Evolutionary conservation across 345 rosid genomes (phyloP), one percentile per base, ranked within the genome.

Genomic region (Syzygium grande): DNA sequence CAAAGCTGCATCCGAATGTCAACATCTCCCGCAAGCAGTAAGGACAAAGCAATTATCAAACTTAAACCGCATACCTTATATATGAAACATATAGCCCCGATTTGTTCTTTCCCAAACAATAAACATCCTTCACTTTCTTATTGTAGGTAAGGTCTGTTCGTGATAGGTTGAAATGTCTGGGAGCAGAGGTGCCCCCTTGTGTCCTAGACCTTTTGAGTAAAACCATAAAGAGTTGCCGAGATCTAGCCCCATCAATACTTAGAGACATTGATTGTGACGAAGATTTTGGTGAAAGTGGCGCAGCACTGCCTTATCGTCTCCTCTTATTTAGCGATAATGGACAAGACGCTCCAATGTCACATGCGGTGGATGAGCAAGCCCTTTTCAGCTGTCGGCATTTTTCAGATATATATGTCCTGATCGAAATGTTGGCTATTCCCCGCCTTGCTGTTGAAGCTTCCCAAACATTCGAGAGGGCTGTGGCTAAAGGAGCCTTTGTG

Each of bases 1-100:
- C 90, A 98, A 95, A 90, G 95, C 98, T 90, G 99, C 99, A 87
- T 95, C 95, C 43, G 97, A 94, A 89, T 94, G 99, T 92, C 96
- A 95, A 89, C 95, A 94, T 89, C 95, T 98, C 90, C 96, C 97
- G 85, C 94, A 97, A 91, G 99, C 99, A 34, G 99, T 98, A 95
- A 85, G 94, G 9, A 41, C 53, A 43, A 13, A 27, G 59, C 58
- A 27, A 7, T 49, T 27, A 43, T 43, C 90, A 54, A 90, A 53
- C 29, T 77, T 41, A 68, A 84, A 80, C 23, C 51, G 51, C 52
- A 54, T 84, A 51, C 88, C 85, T 51, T 27, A 8, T 6, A 16
- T 38, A 22, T 73, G 49, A 73, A 73, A 34, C 83, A 73, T 38
- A 21, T 73, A 19, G 21, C 80, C 49, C 46, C 0, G 1, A 34